Base-by-base conservation (phyloP, 2,329 filamentous ascomycete species). In the Magnaporthiopsis incrustans region DNA sequence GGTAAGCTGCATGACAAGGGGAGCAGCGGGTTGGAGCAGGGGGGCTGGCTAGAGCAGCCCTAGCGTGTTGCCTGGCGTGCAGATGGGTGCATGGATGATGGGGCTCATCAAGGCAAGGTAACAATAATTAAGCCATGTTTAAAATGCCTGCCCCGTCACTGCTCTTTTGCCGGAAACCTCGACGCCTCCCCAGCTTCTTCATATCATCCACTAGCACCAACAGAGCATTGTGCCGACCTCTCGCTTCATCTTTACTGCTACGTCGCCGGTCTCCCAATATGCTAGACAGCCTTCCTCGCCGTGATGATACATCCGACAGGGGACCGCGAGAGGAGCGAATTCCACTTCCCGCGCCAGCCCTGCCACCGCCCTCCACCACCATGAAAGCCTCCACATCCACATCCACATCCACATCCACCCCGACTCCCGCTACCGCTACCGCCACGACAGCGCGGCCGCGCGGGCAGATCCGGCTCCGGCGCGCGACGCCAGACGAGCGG, bases 381-480 rank as follows among this genome's bases (percentile, higher is more conserved):
- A 35, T 4, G 30, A 30, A 30, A 30, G 4, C 30, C 30, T 30
- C 30, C 7, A 6, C 30, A 4, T 30, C 30, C 30, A 30, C 30
- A 30, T 30, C 30, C 30, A 30, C 30, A 30, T 30, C 30, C 30
- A 30, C 4, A 30, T 30, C 30, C 56, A 30, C 18, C 11, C 25
- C 56, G 18, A 27, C 59, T 26, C 11, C 59, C n/a, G 14, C 61
- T 6, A 57, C 65, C 12, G 14, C 61, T 6, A 53, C 65, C 11
- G 67, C 44, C 1, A 44, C 61, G 10, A 4, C 61, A 25, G 30
- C 56, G 25, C 53, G 18, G 30, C 61, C 50, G 53, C 38, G 61
- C 50, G 38, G 61, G 61, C 67, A 64, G 26, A 62, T 73, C 50
- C 66, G 67, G 15, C 58, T 72, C 59, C 71, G 71, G 15, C 65